These are phyloP conservation scores for Fraxinus angustifolia DNA, from an alignment of 305 asterid species.

Conservation along the genomic window DNA sequence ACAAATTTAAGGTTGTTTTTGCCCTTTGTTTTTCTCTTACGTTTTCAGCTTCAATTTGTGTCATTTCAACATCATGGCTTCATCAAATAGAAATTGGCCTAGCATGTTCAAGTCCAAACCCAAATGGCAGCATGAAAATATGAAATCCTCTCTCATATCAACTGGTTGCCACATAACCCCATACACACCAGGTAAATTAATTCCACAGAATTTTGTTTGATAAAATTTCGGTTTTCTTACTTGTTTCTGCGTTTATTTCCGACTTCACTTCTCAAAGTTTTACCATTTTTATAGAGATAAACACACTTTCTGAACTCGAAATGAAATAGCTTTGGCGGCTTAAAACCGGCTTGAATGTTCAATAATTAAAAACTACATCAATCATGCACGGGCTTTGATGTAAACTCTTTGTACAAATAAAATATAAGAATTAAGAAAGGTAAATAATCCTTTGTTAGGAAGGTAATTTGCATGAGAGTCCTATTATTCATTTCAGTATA, in stretches of 20 bases:
- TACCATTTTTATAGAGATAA: neutral
- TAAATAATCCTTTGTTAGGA: neutral
- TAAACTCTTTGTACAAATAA: neutral
- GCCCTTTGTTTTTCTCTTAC: neutral
- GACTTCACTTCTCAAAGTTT: neutral
- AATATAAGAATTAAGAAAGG: neutral
- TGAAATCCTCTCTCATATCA: slow-evolving; percentile 42
- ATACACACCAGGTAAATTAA: slow-evolving; percentile 43
- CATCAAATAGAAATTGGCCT: slow-evolving; percentile 97
- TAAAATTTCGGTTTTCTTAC: neutral
- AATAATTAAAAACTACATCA: neutral
- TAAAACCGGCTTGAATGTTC: neutral
- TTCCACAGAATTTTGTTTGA: neutral
- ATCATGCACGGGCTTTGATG: neutral
- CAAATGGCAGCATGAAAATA: slow-evolving; percentile 50
- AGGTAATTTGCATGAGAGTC: neutral
- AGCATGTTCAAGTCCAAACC: slow-evolving; percentile 97
- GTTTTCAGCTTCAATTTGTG: neutral
- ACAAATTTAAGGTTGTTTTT: neutral
- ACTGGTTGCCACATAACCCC: slow-evolving; percentile 37
- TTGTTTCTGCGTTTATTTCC: neutral
- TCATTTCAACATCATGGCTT: slow-evolving; percentile 48
- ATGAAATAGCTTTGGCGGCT: neutral
- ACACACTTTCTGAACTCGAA: neutral
- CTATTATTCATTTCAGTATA: neutral